phyloP scores from a whole-genome alignment of 2,329 filamentous ascomycete genomes.

The Kalaharituber pfeilii region DNA sequence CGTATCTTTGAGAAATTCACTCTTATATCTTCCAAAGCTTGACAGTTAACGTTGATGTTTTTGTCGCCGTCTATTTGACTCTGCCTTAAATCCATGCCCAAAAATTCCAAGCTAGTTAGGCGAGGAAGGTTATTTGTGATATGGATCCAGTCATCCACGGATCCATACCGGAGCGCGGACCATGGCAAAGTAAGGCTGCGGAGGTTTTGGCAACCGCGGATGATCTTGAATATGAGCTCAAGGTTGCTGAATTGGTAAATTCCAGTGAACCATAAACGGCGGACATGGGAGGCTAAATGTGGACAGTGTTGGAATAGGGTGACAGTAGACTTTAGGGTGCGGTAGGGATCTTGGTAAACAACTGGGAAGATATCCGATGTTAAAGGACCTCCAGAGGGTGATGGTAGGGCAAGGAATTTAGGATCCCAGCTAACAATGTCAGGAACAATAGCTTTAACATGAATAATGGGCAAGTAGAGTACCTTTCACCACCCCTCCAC shows the following conservation, averaged over 20 bases:
- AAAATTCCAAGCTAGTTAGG: slow-evolving; percentile 36
- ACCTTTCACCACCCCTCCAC: slow-evolving; percentile 37
- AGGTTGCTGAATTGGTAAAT: slow-evolving; percentile 37
- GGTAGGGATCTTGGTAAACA: slow-evolving; percentile 37
- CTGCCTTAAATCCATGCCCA: slow-evolving; percentile 33
- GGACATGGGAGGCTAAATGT: slow-evolving; percentile 33
- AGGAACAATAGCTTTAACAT: not conserved
- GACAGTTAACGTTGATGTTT: slow-evolving; percentile 30
- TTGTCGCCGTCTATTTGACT: slow-evolving; percentile 29
- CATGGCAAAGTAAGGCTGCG: slow-evolving; percentile 35
- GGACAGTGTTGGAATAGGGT: slow-evolving; percentile 32
- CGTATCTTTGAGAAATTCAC: slow-evolving; percentile 34
- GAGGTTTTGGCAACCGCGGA: slow-evolving; percentile 33
- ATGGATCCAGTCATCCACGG: slow-evolving; percentile 32
- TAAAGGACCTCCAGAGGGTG: slow-evolving; percentile 23
- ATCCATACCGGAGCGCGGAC: slow-evolving; percentile 36
- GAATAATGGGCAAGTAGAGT: not conserved
- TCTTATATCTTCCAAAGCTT: slow-evolving; percentile 28
- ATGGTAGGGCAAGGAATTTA: slow-evolving; percentile 16
- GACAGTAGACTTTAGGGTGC: slow-evolving; percentile 33
- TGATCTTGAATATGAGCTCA: slow-evolving; percentile 32
- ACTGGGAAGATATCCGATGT: slow-evolving; percentile 28
- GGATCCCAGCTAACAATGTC: slow-evolving; percentile 17
- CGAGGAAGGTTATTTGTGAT: slow-evolving; percentile 30
- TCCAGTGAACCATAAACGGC: slow-evolving; percentile 38